Evolutionary conservation across 257 asterid species (phyloP).

Genomic region (Cynanchum wilfordii): DNA sequence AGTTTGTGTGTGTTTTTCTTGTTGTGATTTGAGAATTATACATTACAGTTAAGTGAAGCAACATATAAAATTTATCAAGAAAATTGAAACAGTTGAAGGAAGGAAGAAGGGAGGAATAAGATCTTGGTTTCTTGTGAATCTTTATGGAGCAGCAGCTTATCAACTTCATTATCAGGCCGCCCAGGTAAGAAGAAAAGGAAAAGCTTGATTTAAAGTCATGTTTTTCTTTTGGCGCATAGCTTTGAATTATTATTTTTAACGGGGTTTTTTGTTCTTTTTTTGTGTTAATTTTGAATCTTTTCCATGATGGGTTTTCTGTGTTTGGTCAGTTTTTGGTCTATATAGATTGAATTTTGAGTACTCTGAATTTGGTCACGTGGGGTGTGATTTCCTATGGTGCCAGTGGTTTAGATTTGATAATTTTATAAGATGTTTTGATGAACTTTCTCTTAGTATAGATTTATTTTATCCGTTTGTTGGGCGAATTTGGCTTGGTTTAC

Average conservation of each 20-base stretch:
- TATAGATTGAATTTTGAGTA: background rate
- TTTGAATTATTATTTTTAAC: background rate
- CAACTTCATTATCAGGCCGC: constrained; percentile 94
- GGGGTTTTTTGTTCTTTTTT: background rate
- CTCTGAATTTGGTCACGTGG: constrained; percentile 7
- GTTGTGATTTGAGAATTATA: constrained; percentile 1
- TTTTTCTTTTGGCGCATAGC: background rate
- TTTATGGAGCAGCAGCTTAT: constrained; percentile 95
- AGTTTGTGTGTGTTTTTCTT: background rate
- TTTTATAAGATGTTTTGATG: background rate
- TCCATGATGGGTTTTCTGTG: constrained; percentile 18
- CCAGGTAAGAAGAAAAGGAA: constrained; percentile 48
- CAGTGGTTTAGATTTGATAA: constrained; percentile 12
- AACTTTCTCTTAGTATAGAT: background rate
- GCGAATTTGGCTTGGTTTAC: background rate
- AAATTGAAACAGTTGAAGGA: constrained; percentile 12
- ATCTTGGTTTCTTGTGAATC: constrained; percentile 43
- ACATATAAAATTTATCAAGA: background rate
- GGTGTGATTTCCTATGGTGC: background rate
- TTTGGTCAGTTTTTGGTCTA: constrained; percentile 7
- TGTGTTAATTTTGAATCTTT: constrained; percentile 31
- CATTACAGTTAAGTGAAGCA: background rate
- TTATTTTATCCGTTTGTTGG: background rate
- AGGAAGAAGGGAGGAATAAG: constrained; percentile 12
- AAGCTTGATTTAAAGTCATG: background rate